phyloP scores from a whole-genome alignment of 2,329 filamentous ascomycete genomes.

The Aspergillus hortae region DNA sequence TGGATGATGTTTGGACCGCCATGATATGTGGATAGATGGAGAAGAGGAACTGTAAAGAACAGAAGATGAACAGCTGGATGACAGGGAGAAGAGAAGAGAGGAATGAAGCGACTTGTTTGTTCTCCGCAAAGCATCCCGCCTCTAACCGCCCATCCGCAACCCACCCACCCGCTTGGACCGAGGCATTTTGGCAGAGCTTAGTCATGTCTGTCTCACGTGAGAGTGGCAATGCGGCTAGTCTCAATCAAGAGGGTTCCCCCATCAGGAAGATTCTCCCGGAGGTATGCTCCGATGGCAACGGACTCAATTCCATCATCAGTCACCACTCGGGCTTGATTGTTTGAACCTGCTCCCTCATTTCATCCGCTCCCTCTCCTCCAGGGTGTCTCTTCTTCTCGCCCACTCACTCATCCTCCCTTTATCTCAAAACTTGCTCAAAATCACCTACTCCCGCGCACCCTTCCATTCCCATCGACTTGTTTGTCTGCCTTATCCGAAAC shows the following conservation, averaged over 20 bases:
- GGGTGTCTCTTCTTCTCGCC: slow-evolving; percentile 11
- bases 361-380: background rate
- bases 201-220: background rate
- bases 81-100: background rate
- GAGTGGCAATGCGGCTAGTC: background rate
- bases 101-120: slow-evolving; percentile 3
- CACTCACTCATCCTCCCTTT: slow-evolving; percentile 9
- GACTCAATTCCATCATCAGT: background rate
- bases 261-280: background rate
- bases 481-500: slow-evolving; percentile 3
- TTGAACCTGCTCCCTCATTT: background rate
- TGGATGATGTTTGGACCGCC: slow-evolving; percentile 22
- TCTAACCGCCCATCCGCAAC: slow-evolving; percentile 21
- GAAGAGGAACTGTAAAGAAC: background rate
- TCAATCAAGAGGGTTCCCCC: background rate
- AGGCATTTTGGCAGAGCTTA: slow-evolving; percentile 15
- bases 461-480: background rate
- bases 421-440: background rate
- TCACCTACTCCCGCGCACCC: background rate
- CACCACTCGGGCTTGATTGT: background rate
- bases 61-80: background rate
- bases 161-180: slow-evolving; percentile 17
- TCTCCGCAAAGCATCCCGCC: slow-evolving; percentile 19
- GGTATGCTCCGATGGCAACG: background rate
- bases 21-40: slow-evolving; percentile 9